Conservation (phyloP, 352 stramenopile species). For the Phytophthora litchii region DNA sequence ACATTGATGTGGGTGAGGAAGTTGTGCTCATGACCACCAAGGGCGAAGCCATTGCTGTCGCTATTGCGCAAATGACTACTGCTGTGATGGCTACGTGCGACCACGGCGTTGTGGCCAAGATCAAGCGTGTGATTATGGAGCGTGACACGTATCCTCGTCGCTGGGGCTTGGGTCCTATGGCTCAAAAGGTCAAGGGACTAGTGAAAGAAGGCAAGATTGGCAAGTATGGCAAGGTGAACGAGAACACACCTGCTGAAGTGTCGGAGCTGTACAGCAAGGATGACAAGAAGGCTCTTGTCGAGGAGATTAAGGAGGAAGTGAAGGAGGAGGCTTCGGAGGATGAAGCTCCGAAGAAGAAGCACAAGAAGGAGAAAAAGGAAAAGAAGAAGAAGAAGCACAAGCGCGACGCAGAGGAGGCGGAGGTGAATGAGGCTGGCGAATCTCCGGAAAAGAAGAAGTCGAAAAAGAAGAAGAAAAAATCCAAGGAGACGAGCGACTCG, state of each 20-base stretch:
- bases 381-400: slow-evolving; percentile 89
- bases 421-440: slow-evolving; percentile 52
- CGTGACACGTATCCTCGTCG: slow-evolving; percentile 98
- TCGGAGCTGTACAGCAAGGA: slow-evolving; percentile 77
- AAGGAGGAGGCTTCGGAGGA: slow-evolving; percentile 44
- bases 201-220: slow-evolving; percentile 94
- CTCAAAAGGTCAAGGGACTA: slow-evolving; percentile 98
- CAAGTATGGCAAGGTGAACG: slow-evolving; percentile 91
- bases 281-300: slow-evolving; percentile 62
- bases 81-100: slow-evolving; percentile 99
- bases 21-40: slow-evolving; percentile 99
- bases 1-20: slow-evolving; percentile 99
- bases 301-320: slow-evolving; percentile 57
- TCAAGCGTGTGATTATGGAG: slow-evolving; percentile 99
- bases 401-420: slow-evolving; percentile 56
- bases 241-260: slow-evolving; percentile 80
- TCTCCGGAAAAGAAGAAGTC: slow-evolving; percentile 88
- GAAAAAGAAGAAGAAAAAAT: slow-evolving; percentile 92
- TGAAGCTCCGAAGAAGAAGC: slow-evolving; percentile 66
- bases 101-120: slow-evolving; percentile 99
- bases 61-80: slow-evolving; percentile 99
- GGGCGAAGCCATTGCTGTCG: slow-evolving; percentile 99
- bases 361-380: slow-evolving; percentile 54
- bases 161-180: slow-evolving; percentile 99
- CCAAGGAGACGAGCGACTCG: slow-evolving; percentile 69